Evolutionary conservation across 2,329 filamentous ascomycete genomes (phyloP), one percentile per base, ranked within the genome.

Genomic region (Cadophora malorum): DNA sequence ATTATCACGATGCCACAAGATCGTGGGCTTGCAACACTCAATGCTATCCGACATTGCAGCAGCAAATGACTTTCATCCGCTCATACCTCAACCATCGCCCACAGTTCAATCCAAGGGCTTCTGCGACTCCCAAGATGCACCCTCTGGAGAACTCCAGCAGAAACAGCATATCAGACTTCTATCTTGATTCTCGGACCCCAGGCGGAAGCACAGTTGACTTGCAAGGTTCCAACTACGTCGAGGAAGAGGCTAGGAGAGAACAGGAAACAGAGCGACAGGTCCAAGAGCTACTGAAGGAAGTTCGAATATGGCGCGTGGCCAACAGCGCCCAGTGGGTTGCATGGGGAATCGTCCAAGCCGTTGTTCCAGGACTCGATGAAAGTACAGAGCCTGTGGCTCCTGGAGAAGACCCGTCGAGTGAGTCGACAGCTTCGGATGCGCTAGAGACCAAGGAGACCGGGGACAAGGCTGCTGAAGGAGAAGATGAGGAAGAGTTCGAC

Each of bases 321-420:
- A 97, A 96, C 80, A 94, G 91, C 45, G 93, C 93, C 1, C 88
- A 92, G 80, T 99, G 96, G 96, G 88, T 96, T 28, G 92, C 94
- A 0, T 99, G 96, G 96, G 96, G 96, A 28, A 93, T 98, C 70
- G 91, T 99, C 63, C 96, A 99, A 80, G 95, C 96, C 59, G 94
- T 96, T 78, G 85, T 97, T 1, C 89, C 92, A 0, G 92, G 90
- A 0, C 83, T 95, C 6, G 72, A 75, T 25, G 64, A 64, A 23
- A 31, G 55, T 4, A 33, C 35, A 8, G 63, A 47, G 16, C 52
- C 61, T 8, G 67, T 67, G 53, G 14, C 10, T n/a, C 14, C 55
- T 7, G 52, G 53, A 41, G 52, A 49, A 19, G 55, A 66, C 23
- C 9, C 41, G 16, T 23, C 25, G 10, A n/a, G 47, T 45, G 33